Percentiles rank a stretch among this genome's conserved stretches.
Conservation (phyloP, 2,329 filamentous ascomycete genomes). For the Zymoseptoria brevis region DNA sequence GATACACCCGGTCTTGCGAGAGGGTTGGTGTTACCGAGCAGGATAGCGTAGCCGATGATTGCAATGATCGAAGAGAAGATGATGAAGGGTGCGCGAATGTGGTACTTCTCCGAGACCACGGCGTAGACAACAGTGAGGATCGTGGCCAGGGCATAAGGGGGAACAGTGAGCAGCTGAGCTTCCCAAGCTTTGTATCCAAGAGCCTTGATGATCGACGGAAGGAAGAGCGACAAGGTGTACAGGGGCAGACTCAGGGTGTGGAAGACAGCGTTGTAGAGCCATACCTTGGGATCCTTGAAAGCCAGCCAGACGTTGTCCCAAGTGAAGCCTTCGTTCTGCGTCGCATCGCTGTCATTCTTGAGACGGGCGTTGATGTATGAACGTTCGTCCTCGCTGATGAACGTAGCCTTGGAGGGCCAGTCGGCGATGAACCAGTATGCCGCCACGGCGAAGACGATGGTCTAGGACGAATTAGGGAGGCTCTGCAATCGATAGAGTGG, state of each 20-base stretch:
- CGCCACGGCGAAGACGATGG: slow-evolving; percentile 45
- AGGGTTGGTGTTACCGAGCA: slow-evolving; percentile 27
- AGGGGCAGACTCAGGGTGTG: slow-evolving; percentile 61
- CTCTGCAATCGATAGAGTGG: slow-evolving; percentile 25
- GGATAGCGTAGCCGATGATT: slow-evolving; percentile 35
- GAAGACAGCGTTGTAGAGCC: slow-evolving; percentile 63
- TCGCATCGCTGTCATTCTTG: slow-evolving; percentile 61
- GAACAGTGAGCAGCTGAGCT: slow-evolving; percentile 33
- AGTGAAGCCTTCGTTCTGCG: slow-evolving; percentile 57
- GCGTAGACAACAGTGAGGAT: slow-evolving; percentile 52
- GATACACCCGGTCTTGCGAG: slow-evolving; percentile 35
- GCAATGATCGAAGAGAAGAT: slow-evolving; percentile 39
- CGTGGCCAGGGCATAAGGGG: slow-evolving; percentile 38
- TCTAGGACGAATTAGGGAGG: slow-evolving; percentile 18
- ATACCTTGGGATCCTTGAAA: slow-evolving; percentile 60
- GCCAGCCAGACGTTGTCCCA: slow-evolving; percentile 60
- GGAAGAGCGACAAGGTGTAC: slow-evolving; percentile 39
- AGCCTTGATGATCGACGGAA: slow-evolving; percentile 57
- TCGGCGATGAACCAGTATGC: slow-evolving; percentile 50
- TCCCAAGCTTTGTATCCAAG: slow-evolving; percentile 34
- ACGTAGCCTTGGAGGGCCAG: slow-evolving; percentile 45
- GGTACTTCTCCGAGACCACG: slow-evolving; percentile 50
- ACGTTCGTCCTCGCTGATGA: slow-evolving; percentile 52
- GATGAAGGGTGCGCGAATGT: slow-evolving; percentile 56
- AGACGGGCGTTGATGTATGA: slow-evolving; percentile 55